phyloP scores from a whole-genome alignment of 306 rosid genomes.

The Heteromeles arbutifolia region DNA sequence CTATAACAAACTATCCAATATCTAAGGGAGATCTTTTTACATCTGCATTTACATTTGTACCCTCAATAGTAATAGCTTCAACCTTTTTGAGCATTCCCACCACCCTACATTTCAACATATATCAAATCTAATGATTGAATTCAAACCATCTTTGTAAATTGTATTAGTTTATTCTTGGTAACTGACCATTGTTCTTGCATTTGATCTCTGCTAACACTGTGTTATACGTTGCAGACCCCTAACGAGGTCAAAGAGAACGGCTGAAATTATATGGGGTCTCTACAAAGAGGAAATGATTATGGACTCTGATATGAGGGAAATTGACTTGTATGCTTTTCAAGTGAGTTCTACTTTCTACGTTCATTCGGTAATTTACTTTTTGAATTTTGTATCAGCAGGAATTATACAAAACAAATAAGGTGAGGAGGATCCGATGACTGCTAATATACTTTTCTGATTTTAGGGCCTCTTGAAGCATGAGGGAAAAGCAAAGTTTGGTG shows the following conservation, averaged over 20 bases:
- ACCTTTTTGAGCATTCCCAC: neutral
- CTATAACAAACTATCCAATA: too few species aligned
- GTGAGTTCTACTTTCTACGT: constrained; percentile 29
- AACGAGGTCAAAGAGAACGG: constrained; percentile 72
- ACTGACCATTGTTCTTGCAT: neutral
- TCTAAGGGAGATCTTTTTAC: too few species aligned
- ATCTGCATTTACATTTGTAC: too few species aligned
- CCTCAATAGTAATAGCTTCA: neutral
- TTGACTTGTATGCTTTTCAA: constrained; percentile 90
- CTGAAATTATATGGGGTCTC: constrained; percentile 83
- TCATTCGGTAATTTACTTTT: neutral
- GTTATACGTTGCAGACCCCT: constrained; percentile 53
- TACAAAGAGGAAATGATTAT: constrained; percentile 46
- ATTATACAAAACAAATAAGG: neutral
- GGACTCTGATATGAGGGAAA: constrained; percentile 69
- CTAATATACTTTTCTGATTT: constrained; percentile 15
- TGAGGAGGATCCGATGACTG: constrained; percentile 4
- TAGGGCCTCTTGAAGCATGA: constrained; percentile 87
- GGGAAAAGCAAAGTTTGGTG: constrained; percentile 71
- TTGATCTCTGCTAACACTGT: neutral
- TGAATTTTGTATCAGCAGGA: neutral
- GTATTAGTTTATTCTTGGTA: neutral
- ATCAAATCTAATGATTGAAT: neutral
- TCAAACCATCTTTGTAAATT: neutral
- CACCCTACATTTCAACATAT: neutral